Evolutionary conservation across 176 grass and related monocot species (phyloP).

Genomic region (Oryza meyeriana): DNA sequence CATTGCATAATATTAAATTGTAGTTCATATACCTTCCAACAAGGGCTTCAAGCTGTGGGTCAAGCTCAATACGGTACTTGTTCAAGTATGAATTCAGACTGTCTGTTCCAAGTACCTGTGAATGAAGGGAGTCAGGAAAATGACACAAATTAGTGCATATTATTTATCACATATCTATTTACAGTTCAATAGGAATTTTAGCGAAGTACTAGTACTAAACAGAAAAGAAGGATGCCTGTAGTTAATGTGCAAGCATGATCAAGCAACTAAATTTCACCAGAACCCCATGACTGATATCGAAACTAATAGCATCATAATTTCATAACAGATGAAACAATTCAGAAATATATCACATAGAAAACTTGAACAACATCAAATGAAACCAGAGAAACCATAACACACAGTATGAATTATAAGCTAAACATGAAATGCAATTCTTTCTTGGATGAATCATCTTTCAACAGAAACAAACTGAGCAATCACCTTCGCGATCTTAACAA

Average conservation of each 20-base stretch:
- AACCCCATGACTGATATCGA: background rate
- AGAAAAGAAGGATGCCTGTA: background rate
- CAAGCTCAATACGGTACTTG: slow-evolving; percentile 88
- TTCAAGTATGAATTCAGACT: slow-evolving; percentile 85
- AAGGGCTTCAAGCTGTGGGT: slow-evolving; percentile 91
- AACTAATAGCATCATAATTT: background rate
- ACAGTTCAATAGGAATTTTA: background rate
- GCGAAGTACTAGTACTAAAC: background rate
- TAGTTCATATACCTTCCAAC: slow-evolving; percentile 74
- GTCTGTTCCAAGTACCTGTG: slow-evolving; percentile 87
- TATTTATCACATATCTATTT: background rate
- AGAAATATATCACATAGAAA: background rate
- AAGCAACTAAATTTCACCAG: background rate
- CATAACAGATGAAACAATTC: background rate
- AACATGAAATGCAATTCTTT: background rate
- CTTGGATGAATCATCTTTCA: background rate
- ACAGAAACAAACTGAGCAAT: slow-evolving; percentile 1
- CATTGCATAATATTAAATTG: slow-evolving; percentile 9
- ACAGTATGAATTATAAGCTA: background rate
- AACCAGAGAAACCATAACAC: background rate
- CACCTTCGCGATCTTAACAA: slow-evolving; percentile 86
- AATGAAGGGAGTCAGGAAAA: background rate
- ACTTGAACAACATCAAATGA: background rate
- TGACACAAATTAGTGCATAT: background rate
- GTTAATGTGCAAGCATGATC: background rate